Base-by-base conservation (phyloP, 2,329 filamentous ascomycete genomes). In the Cladosporium velox region DNA sequence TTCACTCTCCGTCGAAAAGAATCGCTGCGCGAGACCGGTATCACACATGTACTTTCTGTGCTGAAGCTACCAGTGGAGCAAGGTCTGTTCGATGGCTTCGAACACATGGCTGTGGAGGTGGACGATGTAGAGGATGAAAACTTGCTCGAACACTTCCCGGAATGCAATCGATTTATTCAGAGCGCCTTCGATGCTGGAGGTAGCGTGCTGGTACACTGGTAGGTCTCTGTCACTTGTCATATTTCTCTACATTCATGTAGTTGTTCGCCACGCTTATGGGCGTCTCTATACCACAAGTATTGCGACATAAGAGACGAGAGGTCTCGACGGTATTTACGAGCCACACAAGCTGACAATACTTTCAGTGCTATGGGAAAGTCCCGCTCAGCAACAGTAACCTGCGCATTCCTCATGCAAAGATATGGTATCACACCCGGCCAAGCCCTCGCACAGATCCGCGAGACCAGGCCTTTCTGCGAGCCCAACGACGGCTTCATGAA, bases 281-380 rank as follows among this genome's bases (percentile, higher is more conserved):
- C 41, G n/a, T 18, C n/a, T 47, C 8, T 41, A 41, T 47, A 4
- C 8, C n/a, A 12, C 41, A 11, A 12, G 41, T n/a, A 10, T 44
- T n/a, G 18, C 38, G 38, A n/a, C 18, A 6, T 21, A 8, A n/a
- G 7, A 44, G 38, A 8, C 18, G 10, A 21, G 10, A 12, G 6
- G 8, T 24, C 32, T 28, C 30, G 4, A 15, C n/a, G 14, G 7
- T 24, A 12, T 21, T 8, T 41, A n/a, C 12, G 21, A 21, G n/a
- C 8, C 41, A 11, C 10, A 26, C 7, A 59, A 26, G 26, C 55
- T 65, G 54, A 65, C 38, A 65, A 26, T 8, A 3, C 1, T 49
- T n/a, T 12, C 38, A 97, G 95, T 84, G 94, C 93, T 26, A 97
- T 97, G 88, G 95, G 95, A 63, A 96, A 96, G 80, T 97, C 93